These are phyloP conservation scores for Colletotrichum sp. DNA, from an alignment of 2,329 filamentous ascomycete genomes.

Conservation along the genomic window DNA sequence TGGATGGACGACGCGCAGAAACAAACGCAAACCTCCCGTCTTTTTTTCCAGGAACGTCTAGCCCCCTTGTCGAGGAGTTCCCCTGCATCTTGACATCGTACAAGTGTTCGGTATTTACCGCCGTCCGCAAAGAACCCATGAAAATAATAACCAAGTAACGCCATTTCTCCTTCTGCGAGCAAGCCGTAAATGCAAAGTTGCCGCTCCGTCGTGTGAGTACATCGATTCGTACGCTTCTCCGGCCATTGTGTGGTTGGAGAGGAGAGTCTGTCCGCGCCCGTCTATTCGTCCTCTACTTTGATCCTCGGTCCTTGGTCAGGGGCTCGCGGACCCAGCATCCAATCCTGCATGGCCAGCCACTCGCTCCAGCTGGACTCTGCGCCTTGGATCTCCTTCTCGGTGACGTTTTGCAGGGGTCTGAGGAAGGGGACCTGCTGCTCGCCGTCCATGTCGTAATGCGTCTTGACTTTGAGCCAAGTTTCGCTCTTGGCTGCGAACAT, in stretches of 20 bases:
- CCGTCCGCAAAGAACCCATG: background rate
- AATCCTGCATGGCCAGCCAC: constrained; percentile 97
- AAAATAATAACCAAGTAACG: background rate
- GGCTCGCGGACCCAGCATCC: constrained; percentile 90
- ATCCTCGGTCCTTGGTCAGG: constrained; percentile 40
- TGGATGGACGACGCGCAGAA: constrained; percentile 2
- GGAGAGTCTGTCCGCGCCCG: background rate
- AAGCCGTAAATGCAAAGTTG: background rate
- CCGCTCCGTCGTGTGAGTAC: background rate
- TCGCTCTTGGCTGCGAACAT: constrained; percentile 94
- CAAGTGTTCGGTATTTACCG: background rate
- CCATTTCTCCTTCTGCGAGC: background rate
- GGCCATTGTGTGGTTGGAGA: background rate
- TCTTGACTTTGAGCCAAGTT: constrained; percentile 87
- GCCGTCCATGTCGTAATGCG: constrained; percentile 85
- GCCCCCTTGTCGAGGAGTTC: background rate
- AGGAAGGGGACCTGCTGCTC: constrained; percentile 89
- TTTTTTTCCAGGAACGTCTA: background rate
- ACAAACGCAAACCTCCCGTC: background rate
- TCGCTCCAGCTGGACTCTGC: constrained; percentile 91
- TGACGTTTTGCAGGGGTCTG: constrained; percentile 77
- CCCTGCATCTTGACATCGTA: constrained; percentile 12
- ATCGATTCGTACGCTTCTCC: background rate
- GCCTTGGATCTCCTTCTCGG: constrained; percentile 78
- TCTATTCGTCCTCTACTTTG: constrained; percentile 12